Conservation (phyloP, 2,329 filamentous ascomycete genomes). For the Colletotrichum kahawae region DNA sequence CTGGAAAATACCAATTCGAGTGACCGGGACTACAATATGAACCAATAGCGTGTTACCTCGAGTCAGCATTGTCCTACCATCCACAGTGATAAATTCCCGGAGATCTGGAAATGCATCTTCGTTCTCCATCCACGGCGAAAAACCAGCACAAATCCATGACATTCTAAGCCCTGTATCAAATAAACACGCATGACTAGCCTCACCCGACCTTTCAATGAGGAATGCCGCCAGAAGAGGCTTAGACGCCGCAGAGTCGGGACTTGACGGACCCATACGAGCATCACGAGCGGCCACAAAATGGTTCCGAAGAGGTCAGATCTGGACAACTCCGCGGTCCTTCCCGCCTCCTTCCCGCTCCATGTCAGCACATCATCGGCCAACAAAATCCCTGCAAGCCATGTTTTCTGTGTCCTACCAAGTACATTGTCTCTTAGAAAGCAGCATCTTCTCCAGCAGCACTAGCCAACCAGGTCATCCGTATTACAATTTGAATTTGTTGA, state of each 20-base stretch:
- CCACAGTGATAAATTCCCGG: not conserved
- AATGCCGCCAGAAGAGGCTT: not conserved
- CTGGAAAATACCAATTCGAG: not conserved
- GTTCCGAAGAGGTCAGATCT: not conserved
- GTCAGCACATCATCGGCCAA: not conserved
- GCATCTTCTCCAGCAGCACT: too few species aligned
- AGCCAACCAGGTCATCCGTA: not conserved
- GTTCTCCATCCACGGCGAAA: not conserved
- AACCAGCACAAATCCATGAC: not conserved
- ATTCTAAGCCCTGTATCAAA: not conserved
- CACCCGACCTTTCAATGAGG: not conserved
- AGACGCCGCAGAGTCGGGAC: not conserved
- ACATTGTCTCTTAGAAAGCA: not conserved
- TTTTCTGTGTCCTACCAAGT: not conserved
- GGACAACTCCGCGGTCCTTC: not conserved
- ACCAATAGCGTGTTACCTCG: not conserved
- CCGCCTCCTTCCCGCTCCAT: not conserved
- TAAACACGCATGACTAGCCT: not conserved
- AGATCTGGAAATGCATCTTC: not conserved
- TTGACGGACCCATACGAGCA: not conserved
- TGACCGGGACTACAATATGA: not conserved
- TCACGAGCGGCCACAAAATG: not conserved
- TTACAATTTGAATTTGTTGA: not conserved
- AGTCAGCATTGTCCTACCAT: not conserved
- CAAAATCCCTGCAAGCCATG: not conserved